phyloP scores from a whole-genome alignment of 208 protist species.

The Trypanosoma melophagium region DNA sequence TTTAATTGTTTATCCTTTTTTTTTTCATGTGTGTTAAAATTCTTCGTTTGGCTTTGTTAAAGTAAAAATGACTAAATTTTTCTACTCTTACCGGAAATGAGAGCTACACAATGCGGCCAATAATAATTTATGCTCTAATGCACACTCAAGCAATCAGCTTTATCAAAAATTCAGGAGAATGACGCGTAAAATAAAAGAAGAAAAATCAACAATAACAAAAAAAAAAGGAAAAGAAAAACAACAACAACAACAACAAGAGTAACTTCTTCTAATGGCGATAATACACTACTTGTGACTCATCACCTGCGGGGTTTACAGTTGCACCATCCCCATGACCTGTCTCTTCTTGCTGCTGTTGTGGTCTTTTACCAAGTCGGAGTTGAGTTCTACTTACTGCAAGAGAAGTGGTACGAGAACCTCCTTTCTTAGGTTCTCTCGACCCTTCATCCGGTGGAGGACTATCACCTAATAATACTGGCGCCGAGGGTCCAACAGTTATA shows the following conservation, averaged over 20 bases:
- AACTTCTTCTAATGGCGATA: constrained; percentile 50
- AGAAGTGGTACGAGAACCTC: constrained; percentile 1
- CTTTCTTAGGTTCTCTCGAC: constrained; percentile 6
- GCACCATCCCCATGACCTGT: background rate
- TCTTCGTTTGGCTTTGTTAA: too few species aligned
- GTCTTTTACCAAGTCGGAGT: constrained; percentile 1
- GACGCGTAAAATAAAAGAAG: background rate
- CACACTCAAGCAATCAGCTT: too few species aligned
- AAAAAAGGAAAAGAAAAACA: constrained; percentile 9
- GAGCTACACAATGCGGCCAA: too few species aligned
- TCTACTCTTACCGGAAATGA: too few species aligned
- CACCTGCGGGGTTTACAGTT: background rate
- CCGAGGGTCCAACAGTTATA: constrained; percentile 1
- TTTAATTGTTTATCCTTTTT: constrained; percentile 9
- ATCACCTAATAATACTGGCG: constrained; percentile 30
- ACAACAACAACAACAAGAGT: too few species aligned
- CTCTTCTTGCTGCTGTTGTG: constrained; percentile 5
- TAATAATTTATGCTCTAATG: too few species aligned
- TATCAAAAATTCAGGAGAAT: too few species aligned
- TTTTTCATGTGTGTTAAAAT: constrained; percentile 4
- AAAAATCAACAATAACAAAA: constrained; percentile 4
- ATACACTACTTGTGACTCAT: constrained; percentile 81
- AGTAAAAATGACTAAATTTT: too few species aligned
- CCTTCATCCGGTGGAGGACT: constrained; percentile 17
- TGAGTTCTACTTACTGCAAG: constrained; percentile 22